Base-by-base conservation (phyloP, 2,329 filamentous ascomycete species). In the Exophiala sideris region DNA sequence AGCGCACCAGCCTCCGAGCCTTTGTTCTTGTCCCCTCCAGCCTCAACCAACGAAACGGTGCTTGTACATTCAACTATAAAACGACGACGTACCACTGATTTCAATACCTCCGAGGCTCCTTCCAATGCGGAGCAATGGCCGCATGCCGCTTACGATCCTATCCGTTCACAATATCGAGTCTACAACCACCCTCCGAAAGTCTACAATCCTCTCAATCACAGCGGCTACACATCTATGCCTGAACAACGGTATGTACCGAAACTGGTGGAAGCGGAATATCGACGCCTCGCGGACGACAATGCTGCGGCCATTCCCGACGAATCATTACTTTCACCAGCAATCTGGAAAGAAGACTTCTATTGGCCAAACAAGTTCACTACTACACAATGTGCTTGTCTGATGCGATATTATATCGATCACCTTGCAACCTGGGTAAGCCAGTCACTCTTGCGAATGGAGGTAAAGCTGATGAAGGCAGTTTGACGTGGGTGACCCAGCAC, bases 341-440 rank as follows among this genome's bases (percentile, higher is more conserved):
- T 54, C 35, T 64, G 62, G 62, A 62, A 62, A 49, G 52, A 56
- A 46, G 49, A 61, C 18, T 64, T 64, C 53, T 56, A 54, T 20
- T 64, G 62, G 62, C 62, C 62, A 9, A 64, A 64, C 44, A 50
- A 59, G 34, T 59, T 49, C 38, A 64, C 62, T 10, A 64, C 62
- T 5, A 59, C 57, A 34, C 61, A 63, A 51, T 64, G 62, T 54
- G 56, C 58, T 24, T 64, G 60, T 47, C 36, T 64, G 48, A 62
- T 64, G 54, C 59, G 56, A 47, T 64, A 64, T 36, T 64, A 62
- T 32, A 62, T 65, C 9, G 61, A 65, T 8, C 50, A 63, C 24
- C 58, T 64, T 10, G 58, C 58, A 32, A 55, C 58, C 11, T 64
- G 60, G 62, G 62, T 64, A 59, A 35, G 56, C 35, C 12, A 9